Base-by-base conservation (phyloP, 148 eudicot species). In the Persicaria maculosa region DNA sequence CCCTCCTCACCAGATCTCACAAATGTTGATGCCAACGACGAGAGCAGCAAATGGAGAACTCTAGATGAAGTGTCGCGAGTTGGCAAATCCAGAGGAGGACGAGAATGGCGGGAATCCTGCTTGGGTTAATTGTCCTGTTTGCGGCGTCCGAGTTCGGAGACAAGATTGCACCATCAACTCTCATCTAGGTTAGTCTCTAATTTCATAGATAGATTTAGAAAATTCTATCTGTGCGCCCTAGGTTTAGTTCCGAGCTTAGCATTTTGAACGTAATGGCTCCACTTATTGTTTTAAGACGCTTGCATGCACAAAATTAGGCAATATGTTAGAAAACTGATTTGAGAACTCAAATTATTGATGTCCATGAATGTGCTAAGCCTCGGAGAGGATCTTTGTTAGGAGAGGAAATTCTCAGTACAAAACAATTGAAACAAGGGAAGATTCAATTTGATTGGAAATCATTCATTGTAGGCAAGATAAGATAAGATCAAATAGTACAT, bases 71-170 rank as follows among this genome's bases (percentile, higher is more conserved):
- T 54, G 7, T 44, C 17, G 74, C 11, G 40, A 22, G 59, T 44
- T 22, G 46, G 43, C 19, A 1, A 52, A 19, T 72, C 17, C 46
- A 17, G 78, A 15, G 4, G 31, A 55, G 4, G 80, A 31, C 53
- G 79, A 74, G 75, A n/a, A 54, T 8, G 67, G 62, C 7, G 67
- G 22, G 7, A 71, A 12, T 31, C 50, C 74, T 9, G 82, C 47
- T 1, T 83, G 53, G 76, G 91, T 82, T 10, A 71, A 22, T 68
- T 90, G 95, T 72, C 95, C 95, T 1, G 91, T 88, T 77, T 90
- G 95, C 19, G 79, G 75, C 2, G 72, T 44, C 68, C 45, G 74
- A 64, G 80, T 90, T 82, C 80, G 77, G 7, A 86, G 88, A 50
- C 87, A 81, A 52, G 82, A 88, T 74, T 68, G 61, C 19, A 22